Conservation (phyloP, 2,329 filamentous ascomycete genomes). For the Alternaria gansuensis region DNA sequence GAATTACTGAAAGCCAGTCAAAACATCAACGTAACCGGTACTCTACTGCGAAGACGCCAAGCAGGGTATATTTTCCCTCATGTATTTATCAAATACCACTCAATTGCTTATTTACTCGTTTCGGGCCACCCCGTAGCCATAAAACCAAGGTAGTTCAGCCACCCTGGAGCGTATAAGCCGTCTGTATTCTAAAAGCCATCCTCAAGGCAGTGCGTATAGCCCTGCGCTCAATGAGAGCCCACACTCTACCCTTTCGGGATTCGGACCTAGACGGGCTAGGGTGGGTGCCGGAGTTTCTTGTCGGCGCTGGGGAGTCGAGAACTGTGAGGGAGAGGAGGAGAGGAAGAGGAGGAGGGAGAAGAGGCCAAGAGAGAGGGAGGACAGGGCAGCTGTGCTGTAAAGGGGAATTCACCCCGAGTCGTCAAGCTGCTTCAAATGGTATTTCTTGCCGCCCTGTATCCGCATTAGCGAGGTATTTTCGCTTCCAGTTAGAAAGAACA, state of each 20-base stretch:
- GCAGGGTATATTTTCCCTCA: no score
- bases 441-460: neutral
- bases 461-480: neutral
- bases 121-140: no score
- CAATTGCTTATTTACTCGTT: no score
- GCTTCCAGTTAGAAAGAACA: neutral
- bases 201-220: neutral
- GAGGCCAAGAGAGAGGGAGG: neutral
- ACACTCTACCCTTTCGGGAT: slow-evolving; percentile 5
- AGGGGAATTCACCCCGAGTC: neutral
- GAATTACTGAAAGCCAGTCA: neutral
- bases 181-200: neutral
- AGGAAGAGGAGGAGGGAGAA: neutral
- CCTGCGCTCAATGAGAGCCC: neutral
- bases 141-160: no score
- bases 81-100: no score
- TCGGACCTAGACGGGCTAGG: slow-evolving; percentile 1
- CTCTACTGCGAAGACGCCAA: neutral
- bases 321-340: neutral
- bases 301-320: neutral
- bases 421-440: neutral
- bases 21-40: neutral
- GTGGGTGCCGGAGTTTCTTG: neutral
- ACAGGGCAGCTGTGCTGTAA: neutral
- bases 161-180: neutral